Conservation (phyloP, 805 yeast genomes). For the Candida maris region DNA sequence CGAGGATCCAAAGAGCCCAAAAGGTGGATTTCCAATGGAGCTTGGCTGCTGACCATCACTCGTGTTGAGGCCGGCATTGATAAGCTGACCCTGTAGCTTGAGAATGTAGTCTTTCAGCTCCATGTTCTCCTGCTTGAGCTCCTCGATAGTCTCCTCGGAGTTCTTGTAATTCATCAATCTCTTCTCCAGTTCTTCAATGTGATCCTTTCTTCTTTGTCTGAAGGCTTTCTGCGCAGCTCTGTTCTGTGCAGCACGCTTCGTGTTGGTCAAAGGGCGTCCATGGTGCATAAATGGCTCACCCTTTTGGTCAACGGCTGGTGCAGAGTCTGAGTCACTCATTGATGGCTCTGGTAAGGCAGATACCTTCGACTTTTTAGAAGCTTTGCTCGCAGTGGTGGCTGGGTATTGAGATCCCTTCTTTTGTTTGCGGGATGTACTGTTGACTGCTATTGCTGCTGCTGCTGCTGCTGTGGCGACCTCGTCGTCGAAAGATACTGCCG, state of each 20-base stretch:
- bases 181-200: conserved; percentile 74
- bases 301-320: conserved; percentile 18
- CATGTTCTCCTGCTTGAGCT: conserved; percentile 64
- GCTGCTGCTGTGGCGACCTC: conserved; percentile 35
- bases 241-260: conserved; percentile 90
- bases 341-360: conserved; percentile 13
- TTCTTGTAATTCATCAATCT: conserved; percentile 61
- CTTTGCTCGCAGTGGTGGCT: conserved; percentile 6
- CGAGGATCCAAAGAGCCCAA: conserved; percentile 15
- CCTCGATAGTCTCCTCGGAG: conserved; percentile 62
- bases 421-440: conserved; percentile 3
- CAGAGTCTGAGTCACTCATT: background rate
- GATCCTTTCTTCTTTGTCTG: conserved; percentile 76
- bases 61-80: conserved; percentile 31
- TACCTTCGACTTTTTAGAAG: conserved; percentile 2
- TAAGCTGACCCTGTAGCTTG: conserved; percentile 63
- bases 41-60: conserved; percentile 4
- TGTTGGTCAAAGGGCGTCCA: conserved; percentile 49
- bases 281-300: conserved; percentile 17
- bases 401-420: conserved; percentile 5
- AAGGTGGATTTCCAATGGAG: conserved; percentile 12
- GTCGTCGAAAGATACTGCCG: conserved; percentile 7
- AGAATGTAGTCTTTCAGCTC: conserved; percentile 70
- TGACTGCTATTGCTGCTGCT: conserved; percentile 28
- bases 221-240: conserved; percentile 90